Percentiles rank a stretch among this genome's conserved stretches.
These are phyloP conservation scores for Coemansia sp. DNA, from an alignment of 192 early-diverging fungal genomes.

Conservation along the genomic window DNA sequence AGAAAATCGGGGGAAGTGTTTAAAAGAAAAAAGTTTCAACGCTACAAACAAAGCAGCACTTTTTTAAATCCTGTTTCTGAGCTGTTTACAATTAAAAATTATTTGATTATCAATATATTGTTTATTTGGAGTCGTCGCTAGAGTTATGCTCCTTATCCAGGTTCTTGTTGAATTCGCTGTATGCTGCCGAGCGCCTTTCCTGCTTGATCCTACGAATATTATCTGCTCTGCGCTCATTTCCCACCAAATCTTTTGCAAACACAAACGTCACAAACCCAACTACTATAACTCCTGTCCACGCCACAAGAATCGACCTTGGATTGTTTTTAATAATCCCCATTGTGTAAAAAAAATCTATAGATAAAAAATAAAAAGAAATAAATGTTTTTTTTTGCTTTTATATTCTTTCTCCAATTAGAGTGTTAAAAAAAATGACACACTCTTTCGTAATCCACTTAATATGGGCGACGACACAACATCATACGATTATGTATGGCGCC, in stretches of 20 bases:
- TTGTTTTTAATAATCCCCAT: conserved; percentile 55
- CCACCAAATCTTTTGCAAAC: conserved; percentile 47
- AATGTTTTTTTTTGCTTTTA: background rate
- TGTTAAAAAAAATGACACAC: background rate
- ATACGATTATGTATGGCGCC: background rate
- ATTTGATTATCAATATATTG: background rate
- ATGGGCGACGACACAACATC: background rate
- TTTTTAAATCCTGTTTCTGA: background rate
- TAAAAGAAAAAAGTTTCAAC: background rate
- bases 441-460: background rate
- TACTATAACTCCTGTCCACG: conserved; percentile 39
- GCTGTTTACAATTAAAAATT: background rate
- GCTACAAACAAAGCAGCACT: background rate
- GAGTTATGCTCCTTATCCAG: conserved; percentile 12
- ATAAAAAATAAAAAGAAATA: conserved; percentile 3
- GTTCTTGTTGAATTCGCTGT: conserved; percentile 27
- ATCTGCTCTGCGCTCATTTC: conserved; percentile 50
- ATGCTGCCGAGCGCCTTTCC: conserved; percentile 37
- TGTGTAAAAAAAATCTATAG: background rate
- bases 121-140: conserved; percentile 3
- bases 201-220: conserved; percentile 54
- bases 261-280: conserved; percentile 44
- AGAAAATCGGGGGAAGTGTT: background rate
- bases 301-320: conserved; percentile 47
- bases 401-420: conserved; percentile 1